Evolutionary conservation across 2,329 filamentous ascomycete species (phyloP).

Genomic region (Colletotrichum melonis): DNA sequence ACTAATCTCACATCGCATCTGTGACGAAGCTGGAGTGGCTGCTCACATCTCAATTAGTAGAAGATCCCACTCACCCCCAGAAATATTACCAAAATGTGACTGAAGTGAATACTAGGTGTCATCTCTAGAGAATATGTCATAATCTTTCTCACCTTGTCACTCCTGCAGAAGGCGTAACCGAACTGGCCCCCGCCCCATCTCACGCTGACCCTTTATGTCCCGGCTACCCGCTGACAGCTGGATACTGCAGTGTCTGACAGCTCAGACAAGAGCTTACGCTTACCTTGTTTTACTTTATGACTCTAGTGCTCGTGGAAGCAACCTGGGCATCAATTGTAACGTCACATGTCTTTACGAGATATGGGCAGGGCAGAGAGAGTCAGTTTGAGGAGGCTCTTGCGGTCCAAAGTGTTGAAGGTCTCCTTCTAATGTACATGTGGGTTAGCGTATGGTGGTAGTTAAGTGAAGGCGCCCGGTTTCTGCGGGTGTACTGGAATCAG

Average conservation of each 20-base stretch:
- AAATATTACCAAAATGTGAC: no score
- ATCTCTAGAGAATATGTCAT: background rate
- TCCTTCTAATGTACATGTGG: background rate
- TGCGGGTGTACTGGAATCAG: background rate
- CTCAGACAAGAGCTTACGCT: background rate
- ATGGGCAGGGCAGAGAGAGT: background rate
- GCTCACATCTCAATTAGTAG: background rate
- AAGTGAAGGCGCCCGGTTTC: background rate
- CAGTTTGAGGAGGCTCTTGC: background rate
- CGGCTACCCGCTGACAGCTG: background rate
- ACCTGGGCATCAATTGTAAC: background rate
- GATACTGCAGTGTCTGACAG: slow-evolving; percentile 16
- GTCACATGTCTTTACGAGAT: background rate
- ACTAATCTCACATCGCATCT: background rate
- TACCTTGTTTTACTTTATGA: background rate
- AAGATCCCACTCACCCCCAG: no score
- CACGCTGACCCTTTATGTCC: background rate
- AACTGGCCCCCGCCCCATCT: background rate
- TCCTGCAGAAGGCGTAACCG: background rate
- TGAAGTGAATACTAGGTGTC: background rate
- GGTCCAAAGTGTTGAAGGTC: background rate
- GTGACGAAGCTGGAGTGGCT: background rate
- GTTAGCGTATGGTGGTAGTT: background rate
- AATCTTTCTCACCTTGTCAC: background rate
- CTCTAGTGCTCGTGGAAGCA: background rate